Percentiles rank a stretch among this genome's conserved stretches.
phyloP scores from a whole-genome alignment of 805 yeast species.

The Saccharomycopsis capsularis region DNA sequence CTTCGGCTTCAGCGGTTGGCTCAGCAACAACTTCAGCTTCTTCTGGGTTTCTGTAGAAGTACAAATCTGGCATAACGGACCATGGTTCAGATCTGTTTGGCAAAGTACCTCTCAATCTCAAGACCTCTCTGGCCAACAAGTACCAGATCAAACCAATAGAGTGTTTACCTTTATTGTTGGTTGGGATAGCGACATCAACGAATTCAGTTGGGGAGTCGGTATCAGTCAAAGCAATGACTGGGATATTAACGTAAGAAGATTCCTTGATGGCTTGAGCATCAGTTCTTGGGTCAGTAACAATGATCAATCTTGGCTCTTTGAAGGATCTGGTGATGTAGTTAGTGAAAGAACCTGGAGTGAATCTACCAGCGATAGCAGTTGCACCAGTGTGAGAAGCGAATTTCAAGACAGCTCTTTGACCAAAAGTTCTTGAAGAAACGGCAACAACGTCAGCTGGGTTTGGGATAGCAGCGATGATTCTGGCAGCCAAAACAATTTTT shows the following conservation, averaged over 20 bases:
- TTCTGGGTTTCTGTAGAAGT: constrained; percentile 99
- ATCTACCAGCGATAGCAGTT: constrained; percentile 99
- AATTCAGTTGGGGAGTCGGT: constrained; percentile 98
- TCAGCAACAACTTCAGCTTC: constrained; percentile 81
- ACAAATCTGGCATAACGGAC: constrained; percentile 99
- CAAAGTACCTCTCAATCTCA: constrained; percentile 96
- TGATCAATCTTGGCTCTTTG: constrained; percentile 99
- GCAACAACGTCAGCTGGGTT: constrained; percentile 98
- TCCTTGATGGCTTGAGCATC: constrained; percentile 99
- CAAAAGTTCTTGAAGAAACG: constrained; percentile 97
- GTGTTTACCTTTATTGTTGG: constrained; percentile 99
- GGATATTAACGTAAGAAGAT: constrained; percentile 99
- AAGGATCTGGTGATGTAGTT: constrained; percentile 99
- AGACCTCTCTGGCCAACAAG: constrained; percentile 98
- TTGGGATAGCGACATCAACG: constrained; percentile 99
- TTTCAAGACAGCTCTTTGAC: constrained; percentile 99
- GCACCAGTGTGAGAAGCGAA: constrained; percentile 99
- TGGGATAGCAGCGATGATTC: constrained; percentile 99
- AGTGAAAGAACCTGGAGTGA: constrained; percentile 99
- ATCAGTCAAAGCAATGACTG: constrained; percentile 98
- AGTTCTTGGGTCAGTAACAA: constrained; percentile 99
- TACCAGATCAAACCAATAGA: constrained; percentile 99
- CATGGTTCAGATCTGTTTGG: constrained; percentile 95
- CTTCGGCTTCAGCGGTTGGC: constrained; percentile 52
- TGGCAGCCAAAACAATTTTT: constrained; percentile 98